Conservation (phyloP, 257 asterid species). For the Solanum stenotomum region DNA sequence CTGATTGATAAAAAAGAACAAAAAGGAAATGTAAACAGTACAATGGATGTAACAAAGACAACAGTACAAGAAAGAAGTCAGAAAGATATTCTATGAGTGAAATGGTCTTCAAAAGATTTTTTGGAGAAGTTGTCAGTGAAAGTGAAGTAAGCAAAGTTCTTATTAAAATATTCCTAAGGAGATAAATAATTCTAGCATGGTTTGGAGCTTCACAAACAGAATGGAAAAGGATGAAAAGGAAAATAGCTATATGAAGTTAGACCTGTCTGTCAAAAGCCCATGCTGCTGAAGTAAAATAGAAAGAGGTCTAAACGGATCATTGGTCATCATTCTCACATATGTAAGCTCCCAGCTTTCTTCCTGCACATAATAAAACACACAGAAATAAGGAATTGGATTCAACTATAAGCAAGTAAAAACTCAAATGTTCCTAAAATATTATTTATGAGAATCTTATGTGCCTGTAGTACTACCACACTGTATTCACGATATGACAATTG, state of each 20-base stretch:
- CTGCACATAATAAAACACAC: slow-evolving; percentile 21
- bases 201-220: not conserved
- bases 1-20: not conserved
- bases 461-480: slow-evolving; percentile 19
- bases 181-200: not conserved
- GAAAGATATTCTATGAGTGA: not conserved
- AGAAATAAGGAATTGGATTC: not conserved
- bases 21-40: not conserved
- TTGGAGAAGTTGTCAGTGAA: not conserved
- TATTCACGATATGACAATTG: not conserved
- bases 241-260: not conserved
- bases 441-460: not conserved
- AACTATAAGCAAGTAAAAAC: not conserved
- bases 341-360: slow-evolving; percentile 16
- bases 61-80: not conserved
- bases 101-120: not conserved
- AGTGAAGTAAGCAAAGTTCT: not conserved
- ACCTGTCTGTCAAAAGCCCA: slow-evolving; percentile 75
- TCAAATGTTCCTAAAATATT: not conserved
- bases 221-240: not conserved
- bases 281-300: slow-evolving; percentile 36
- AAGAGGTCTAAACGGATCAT: slow-evolving; percentile 72
- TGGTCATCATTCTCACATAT: slow-evolving; percentile 18
- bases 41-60: not conserved
- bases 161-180: not conserved